These are phyloP conservation scores for Plasmodium gonderi DNA, from an alignment of 169 alveolate species.

Conservation along the genomic window DNA sequence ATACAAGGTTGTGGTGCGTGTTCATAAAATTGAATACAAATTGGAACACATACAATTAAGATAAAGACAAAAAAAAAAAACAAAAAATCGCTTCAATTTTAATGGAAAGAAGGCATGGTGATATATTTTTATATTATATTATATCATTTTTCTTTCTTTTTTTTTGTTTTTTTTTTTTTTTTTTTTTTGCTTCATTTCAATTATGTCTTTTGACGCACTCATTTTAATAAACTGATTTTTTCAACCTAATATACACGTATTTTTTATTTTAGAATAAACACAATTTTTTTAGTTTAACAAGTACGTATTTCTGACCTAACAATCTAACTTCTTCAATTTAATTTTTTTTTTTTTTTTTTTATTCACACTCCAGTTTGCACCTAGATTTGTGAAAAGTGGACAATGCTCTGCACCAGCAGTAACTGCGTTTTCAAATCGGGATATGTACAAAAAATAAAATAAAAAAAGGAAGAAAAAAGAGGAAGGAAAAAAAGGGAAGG, in stretches of 20 bases:
- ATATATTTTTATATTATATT: no score
- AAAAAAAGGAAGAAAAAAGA: neutral
- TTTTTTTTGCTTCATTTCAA: neutral
- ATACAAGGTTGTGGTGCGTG: no score
- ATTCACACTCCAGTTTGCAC: neutral
- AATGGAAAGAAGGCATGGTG: neutral
- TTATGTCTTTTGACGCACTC: neutral
- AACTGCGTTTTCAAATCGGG: neutral
- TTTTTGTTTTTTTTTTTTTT: no score
- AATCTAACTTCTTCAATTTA: neutral
- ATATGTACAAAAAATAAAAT: neutral
- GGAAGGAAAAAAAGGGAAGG: neutral
- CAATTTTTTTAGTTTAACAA: no score
- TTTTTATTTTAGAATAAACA: neutral
- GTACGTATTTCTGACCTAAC: no score
- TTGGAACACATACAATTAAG: neutral
- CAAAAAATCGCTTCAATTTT: neutral
- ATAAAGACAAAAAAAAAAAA: neutral
- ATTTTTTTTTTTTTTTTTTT: neutral
- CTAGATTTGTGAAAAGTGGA: neutral
- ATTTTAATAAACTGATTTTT: neutral
- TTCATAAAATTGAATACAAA: no score
- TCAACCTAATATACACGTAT: neutral
- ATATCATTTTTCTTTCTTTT: no score
- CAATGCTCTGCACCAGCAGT: neutral